Conservation (phyloP, 352 stramenopile genomes). For the Phytophthora fragariae region DNA sequence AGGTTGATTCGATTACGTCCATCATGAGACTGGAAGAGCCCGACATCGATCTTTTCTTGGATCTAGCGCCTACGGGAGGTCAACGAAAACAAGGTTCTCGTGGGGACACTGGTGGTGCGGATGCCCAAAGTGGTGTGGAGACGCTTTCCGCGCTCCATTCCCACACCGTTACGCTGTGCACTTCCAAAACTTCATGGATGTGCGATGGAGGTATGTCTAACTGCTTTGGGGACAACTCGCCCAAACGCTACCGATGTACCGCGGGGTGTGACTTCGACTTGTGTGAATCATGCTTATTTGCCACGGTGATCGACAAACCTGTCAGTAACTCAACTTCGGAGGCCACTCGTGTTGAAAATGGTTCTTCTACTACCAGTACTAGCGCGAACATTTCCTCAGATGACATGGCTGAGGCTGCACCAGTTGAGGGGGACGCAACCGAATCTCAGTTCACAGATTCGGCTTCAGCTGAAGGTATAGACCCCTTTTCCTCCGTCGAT, state of each 20-base stretch:
- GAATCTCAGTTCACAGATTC: neutral
- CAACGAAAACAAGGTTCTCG: slow-evolving; percentile 5
- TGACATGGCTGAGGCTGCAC: slow-evolving; percentile 7
- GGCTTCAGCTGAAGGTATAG: slow-evolving; percentile 13
- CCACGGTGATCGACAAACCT: slow-evolving; percentile 47
- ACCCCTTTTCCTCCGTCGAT: slow-evolving; percentile 49
- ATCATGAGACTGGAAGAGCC: slow-evolving; percentile 61
- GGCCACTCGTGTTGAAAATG: slow-evolving; percentile 9
- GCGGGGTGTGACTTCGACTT: slow-evolving; percentile 80
- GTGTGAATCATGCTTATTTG: slow-evolving; percentile 65
- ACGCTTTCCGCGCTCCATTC: slow-evolving; percentile 60
- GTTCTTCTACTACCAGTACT: slow-evolving; percentile 3
- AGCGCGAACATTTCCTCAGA: slow-evolving; percentile 6
- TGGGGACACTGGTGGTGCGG: slow-evolving; percentile 1
- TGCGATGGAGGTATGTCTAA: slow-evolving; percentile 66
- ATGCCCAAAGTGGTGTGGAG: slow-evolving; percentile 24
- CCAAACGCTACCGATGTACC: slow-evolving; percentile 69
- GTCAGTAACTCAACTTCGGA: slow-evolving; percentile 11
- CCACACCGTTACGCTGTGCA: slow-evolving; percentile 57
- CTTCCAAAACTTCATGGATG: slow-evolving; percentile 73
- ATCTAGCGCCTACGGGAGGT: slow-evolving; percentile 39
- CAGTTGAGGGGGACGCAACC: neutral
- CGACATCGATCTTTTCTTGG: slow-evolving; percentile 66
- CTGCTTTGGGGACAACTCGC: slow-evolving; percentile 67
- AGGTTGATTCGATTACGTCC: slow-evolving; percentile 53